phyloP scores from a whole-genome alignment of 352 stramenopile genomes.

The Phytopythium cucurbitacearum region DNA sequence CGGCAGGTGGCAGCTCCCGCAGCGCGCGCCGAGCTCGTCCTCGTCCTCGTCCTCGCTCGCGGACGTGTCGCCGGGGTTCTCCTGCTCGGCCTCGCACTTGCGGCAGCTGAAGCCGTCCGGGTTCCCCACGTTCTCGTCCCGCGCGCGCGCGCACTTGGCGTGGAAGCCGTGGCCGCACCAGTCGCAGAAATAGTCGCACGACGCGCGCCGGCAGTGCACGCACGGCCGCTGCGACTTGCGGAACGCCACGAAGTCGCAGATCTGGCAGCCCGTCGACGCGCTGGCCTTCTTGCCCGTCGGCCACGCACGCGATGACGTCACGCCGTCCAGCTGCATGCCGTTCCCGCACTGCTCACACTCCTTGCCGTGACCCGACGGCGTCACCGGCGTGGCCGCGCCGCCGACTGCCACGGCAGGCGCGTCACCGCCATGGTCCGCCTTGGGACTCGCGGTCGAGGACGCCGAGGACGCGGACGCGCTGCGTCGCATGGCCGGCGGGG shows the following conservation, averaged over 20 bases:
- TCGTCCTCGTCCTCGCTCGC: slow-evolving; percentile 28
- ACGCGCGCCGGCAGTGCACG: slow-evolving; percentile 47
- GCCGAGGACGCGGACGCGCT: slow-evolving; percentile 7
- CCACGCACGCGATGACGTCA: slow-evolving; percentile 33
- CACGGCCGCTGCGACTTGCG: slow-evolving; percentile 66
- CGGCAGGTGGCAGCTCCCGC: slow-evolving; percentile 53
- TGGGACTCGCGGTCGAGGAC: slow-evolving; percentile 4
- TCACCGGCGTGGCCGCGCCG: not conserved
- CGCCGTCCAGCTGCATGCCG: slow-evolving; percentile 30
- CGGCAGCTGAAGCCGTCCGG: slow-evolving; percentile 69
- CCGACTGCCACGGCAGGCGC: no score
- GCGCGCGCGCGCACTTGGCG: slow-evolving; percentile 50
- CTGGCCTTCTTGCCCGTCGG: slow-evolving; percentile 39
- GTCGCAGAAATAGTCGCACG: slow-evolving; percentile 81
- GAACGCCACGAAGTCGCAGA: slow-evolving; percentile 78
- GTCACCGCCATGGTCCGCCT: slow-evolving; percentile 1
- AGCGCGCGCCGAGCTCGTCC: slow-evolving; percentile 60
- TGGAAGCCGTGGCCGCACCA: slow-evolving; percentile 84
- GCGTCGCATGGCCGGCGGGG: slow-evolving; percentile 3
- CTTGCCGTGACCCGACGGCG: slow-evolving; percentile 27
- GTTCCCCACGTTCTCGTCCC: slow-evolving; percentile 46
- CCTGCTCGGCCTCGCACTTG: slow-evolving; percentile 66
- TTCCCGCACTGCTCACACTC: slow-evolving; percentile 59
- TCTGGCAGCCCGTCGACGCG: slow-evolving; percentile 54
- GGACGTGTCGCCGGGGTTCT: slow-evolving; percentile 38